Base-by-base conservation (phyloP, 2,329 filamentous ascomycete genomes). In the Colletotrichum neosansevieriae region DNA sequence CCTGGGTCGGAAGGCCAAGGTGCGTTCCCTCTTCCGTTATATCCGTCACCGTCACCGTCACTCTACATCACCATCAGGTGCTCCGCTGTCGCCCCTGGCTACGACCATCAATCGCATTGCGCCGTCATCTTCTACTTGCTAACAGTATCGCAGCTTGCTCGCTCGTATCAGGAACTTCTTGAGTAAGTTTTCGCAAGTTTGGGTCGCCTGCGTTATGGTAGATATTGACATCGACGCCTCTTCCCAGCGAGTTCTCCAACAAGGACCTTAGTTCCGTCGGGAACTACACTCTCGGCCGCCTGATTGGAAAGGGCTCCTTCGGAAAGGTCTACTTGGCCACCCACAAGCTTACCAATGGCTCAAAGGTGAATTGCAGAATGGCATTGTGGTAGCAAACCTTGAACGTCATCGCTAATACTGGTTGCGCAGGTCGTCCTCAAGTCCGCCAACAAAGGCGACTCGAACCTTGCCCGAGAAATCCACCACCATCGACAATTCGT, bases 401-500 rank as follows among this genome's bases (percentile, higher is more conserved):
- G 11, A 6, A 17, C 13, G 17, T n/a, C 15, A 34, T 24, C 32
- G 45, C 70, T 71, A 6, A 71, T 49, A 21, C n/a, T 36, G 34
- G 36, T 49, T 56, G 38, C 17, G 7, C 78, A 97, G 93, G 96
- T 99, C 74, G 96, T 99, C 40, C 93, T 99, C 81, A 99, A 99
- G 82, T 98, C 94, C 70, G 96, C 96, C 71, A 95, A 96, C 78
- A 98, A 97, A 79, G 92, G 94, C 77, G 96, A 99, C 79, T 89
- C 93, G 62, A 99, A 99, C 78, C 90, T 99, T 56, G 95, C 95
- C 15, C 92, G 96, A 74, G 96, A 99, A 79, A 99, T 99, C 74
- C 96, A 99, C 79, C 96, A 99, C 79, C 96, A 99, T 79, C 92
- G 96, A 73, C 96, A 99, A 80, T 98, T 99, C 80, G 88, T 97